Evolutionary conservation across 2,329 filamentous ascomycete genomes (phyloP), one percentile per base, ranked within the genome.

Genomic region (Pseudogymnoascus sp.): DNA sequence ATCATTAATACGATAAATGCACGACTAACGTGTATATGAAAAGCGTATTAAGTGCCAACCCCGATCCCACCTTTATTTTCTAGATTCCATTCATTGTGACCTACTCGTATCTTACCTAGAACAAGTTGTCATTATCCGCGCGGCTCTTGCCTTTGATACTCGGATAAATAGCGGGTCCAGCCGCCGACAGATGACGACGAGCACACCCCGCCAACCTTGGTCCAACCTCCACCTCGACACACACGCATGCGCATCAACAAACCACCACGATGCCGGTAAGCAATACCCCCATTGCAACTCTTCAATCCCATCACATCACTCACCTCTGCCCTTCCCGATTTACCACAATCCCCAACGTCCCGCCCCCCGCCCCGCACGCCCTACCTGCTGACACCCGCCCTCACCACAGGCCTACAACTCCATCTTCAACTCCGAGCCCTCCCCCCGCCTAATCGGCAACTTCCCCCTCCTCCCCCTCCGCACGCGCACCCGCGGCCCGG

Each of bases 381-480:
- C 10, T 6, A 2, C 51, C 8, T 34, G 51, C 28, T 57, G 51
- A 57, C 51, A 57, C n/a, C 48, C 16, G n/a, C 28, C 25, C 51
- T 57, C 51, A 7, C 51, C 25, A 57, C 71, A 96, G 92, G 93
- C 93, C 79, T 98, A 97, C 84, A 96, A 98, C 84, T 96, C 91
- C 77, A 90, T 96, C 83, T 97, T 97, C 86, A 88, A 88, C 86
- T 88, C 77, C 80, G 93, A 85, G 85, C 92, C 84, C 81, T 88
- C 70, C 23, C 81, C 81, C 43, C 81, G 80, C 64, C 78, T 83
- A 69, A 79, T 88, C 82, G 92, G 93, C 76, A 98, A 97, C 85
- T 93, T 98, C 75, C 93, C 93, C 21, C 87, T 98, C 71, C 88
- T 97, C 62, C 93, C 95, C 1, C 89, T 99, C 63, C 93, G 95